Percentiles rank a stretch among this genome's conserved stretches.
These are phyloP conservation scores for Nannochloropsis gaditana DNA, from an alignment of 108 stramenopile species.

Conservation along the genomic window DNA sequence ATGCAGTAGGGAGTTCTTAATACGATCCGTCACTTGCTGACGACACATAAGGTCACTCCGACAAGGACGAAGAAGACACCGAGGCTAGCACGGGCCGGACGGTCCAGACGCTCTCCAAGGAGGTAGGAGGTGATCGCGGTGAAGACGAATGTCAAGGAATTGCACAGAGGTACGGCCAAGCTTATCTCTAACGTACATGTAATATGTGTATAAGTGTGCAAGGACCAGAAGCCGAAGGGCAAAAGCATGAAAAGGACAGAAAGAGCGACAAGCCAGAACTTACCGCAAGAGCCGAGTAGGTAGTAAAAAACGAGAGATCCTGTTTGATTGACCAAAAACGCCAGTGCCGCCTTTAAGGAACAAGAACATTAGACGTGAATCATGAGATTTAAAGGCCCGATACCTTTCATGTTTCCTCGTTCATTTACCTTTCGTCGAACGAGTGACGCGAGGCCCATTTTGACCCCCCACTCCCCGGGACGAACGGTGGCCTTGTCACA, in stretches of 20 bases:
- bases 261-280: background rate
- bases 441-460: constrained; percentile 5
- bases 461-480: background rate
- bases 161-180: constrained; percentile 41
- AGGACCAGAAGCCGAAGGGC: background rate
- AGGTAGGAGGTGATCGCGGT: constrained; percentile 30
- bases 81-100: background rate
- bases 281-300: constrained; percentile 20
- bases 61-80: constrained; percentile 32
- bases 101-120: constrained; percentile 33
- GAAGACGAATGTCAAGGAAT: constrained; percentile 38
- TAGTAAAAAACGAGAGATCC: constrained; percentile 33
- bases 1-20: background rate
- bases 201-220: background rate
- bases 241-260: constrained; percentile 21
- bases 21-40: constrained; percentile 27
- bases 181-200: constrained; percentile 29
- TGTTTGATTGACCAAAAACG: constrained; percentile 37
- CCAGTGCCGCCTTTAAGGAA: constrained; percentile 31
- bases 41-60: constrained; percentile 36
- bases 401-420: background rate
- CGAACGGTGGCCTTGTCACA: too few species aligned
- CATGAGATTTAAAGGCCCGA: too few species aligned
- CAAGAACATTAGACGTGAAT: background rate
- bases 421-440: background rate